Evolutionary conservation across 148 eudicot species (phyloP), one percentile per base, ranked within the genome.

Genomic region (Amaranthus hypochondriacus): DNA sequence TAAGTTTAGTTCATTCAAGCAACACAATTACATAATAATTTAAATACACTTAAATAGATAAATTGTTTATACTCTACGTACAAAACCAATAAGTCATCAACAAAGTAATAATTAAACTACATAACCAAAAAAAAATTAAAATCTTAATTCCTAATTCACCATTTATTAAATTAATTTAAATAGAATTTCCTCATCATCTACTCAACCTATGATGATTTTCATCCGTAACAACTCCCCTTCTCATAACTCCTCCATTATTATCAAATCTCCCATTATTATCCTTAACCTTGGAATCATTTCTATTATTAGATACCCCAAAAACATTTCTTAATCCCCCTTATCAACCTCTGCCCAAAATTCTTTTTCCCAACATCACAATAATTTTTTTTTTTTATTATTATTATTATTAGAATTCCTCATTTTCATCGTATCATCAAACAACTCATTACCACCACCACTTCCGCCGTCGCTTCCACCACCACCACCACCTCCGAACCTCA

Each of bases 321-420:
- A 77, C 90, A 48, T 74, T 83, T 78, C 75, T 92, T 48, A 92
- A 67, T 9, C 90, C 88, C 88, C 15, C 51, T 78, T 53, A 92
- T 82, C 48, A 92, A 70, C 66, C 85, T 82, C 65, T 83, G 72
- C 5, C 91, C 75, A 7, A 90, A 79, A 58, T 68, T 84, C 68
- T 58, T 84, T 77, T 68, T 91, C 77, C 65, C 75, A 54, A 6
- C 75, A 51, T 18, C 59, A 2, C 56, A 28, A 12, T 18, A 18
- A 18, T 18, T 18, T 18, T 18, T 18, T 18, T 18, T 18, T 18
- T 18, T 47, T 60, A 3, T 48, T 21, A 5, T 60, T 43, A 46
- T 71, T 66, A 64, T 57, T 67, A 48, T 2, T 14, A 47, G 75
- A 64, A 7, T 71, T 43, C 15, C 71, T 72, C 42, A 66, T 67